These are phyloP conservation scores for Kurtzmaniella fragi DNA, from an alignment of 805 yeast species.

Conservation along the genomic window DNA sequence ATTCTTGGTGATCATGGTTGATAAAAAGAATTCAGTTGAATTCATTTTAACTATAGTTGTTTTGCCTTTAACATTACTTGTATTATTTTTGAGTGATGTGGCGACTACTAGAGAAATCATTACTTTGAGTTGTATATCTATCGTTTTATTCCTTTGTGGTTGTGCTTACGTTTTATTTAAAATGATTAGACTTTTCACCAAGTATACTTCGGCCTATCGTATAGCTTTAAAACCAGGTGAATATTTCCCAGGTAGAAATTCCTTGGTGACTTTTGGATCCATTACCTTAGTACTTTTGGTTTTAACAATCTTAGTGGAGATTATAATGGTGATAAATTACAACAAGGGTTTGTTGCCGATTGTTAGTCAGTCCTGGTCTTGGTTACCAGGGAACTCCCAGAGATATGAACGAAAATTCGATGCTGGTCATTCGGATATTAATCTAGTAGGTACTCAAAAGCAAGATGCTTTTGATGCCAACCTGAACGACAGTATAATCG, in stretches of 20 bases:
- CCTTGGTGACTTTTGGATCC: constrained; percentile 41
- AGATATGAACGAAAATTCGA: not conserved
- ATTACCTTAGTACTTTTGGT: constrained; percentile 35
- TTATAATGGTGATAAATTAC: constrained; percentile 11
- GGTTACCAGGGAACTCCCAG: constrained; percentile 5
- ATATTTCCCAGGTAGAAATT: constrained; percentile 41
- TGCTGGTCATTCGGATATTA: not conserved
- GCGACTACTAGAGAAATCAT: constrained; percentile 31
- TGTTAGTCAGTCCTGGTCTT: constrained; percentile 8
- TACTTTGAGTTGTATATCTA: constrained; percentile 19
- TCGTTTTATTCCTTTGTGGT: constrained; percentile 32
- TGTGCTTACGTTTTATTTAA: constrained; percentile 45
- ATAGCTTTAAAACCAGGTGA: constrained; percentile 23
- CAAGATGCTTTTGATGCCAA: no score
- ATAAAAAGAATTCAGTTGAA: constrained; percentile 31
- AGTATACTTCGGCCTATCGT: constrained; percentile 31
- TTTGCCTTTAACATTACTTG: constrained; percentile 37
- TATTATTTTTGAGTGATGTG: constrained; percentile 31
- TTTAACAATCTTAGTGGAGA: constrained; percentile 21
- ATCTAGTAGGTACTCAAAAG: no score
- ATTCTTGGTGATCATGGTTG: constrained; percentile 41
- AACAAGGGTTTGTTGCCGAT: constrained; percentile 15
- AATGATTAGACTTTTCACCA: constrained; percentile 40
- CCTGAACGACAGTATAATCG: no score
- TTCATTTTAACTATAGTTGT: constrained; percentile 43